Evolutionary conservation across 305 asterid genomes (phyloP).

Genomic region (Fraxinus platypoda): DNA sequence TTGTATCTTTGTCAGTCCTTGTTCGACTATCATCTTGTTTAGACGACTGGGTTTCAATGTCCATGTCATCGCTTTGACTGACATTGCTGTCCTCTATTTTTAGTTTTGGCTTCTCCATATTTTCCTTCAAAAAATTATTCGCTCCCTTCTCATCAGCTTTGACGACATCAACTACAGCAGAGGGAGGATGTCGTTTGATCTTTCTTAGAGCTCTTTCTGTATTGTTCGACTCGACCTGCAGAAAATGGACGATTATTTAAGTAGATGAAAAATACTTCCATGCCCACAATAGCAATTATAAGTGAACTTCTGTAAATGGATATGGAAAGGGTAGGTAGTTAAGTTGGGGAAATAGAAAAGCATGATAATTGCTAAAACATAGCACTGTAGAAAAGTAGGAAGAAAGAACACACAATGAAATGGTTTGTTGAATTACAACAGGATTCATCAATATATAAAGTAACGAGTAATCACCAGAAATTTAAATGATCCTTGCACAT

Average conservation of each 20-base stretch:
- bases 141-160: constrained; percentile 35
- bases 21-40: constrained; percentile 40
- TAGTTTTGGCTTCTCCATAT: constrained; percentile 36
- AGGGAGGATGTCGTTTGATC: constrained; percentile 63
- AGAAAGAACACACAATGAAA: neutral
- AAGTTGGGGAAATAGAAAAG: neutral
- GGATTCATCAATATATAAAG: neutral
- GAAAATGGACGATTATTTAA: neutral
- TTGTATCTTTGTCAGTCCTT: constrained; percentile 37
- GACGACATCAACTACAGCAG: constrained; percentile 41
- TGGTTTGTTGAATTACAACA: neutral
- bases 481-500: neutral
- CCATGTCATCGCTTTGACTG: constrained; percentile 46
- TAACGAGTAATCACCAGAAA: neutral
- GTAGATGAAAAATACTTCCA: neutral
- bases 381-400: neutral
- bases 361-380: neutral
- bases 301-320: neutral
- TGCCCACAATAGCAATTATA: neutral
- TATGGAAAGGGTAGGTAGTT: neutral
- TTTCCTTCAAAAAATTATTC: constrained; percentile 33
- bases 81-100: constrained; percentile 39
- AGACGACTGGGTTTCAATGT: constrained; percentile 40
- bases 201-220: constrained; percentile 68
- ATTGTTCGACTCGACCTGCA: constrained; percentile 67